phyloP scores from a whole-genome alignment of 1,284 basidiomycete species.

The Xerocomus subilludens region DNA sequence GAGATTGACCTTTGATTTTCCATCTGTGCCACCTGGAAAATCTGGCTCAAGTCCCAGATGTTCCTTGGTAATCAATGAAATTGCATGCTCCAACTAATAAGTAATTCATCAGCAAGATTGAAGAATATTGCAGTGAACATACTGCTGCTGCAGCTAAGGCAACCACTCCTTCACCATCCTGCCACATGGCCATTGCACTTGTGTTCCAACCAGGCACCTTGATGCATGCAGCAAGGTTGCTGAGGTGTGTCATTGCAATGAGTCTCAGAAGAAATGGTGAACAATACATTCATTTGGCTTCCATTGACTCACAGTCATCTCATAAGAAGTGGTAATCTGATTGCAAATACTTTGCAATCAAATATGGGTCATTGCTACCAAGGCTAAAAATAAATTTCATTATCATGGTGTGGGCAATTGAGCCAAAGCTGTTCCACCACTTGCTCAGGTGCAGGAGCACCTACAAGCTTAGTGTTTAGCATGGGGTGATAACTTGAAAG shows the following conservation, averaged over 20 bases:
- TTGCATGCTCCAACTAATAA: slow-evolving; percentile 14
- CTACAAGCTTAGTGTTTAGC: slow-evolving; percentile 1
- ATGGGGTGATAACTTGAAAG: neutral
- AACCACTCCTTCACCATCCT: slow-evolving; percentile 1
- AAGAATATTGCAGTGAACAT: neutral
- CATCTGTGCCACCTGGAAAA: no score
- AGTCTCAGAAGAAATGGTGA: neutral
- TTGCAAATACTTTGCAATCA: neutral
- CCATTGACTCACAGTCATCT: neutral
- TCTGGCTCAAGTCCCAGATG: neutral
- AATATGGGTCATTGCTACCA: neutral
- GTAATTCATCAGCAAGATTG: neutral
- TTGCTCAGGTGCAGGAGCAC: slow-evolving; percentile 13
- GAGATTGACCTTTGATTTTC: no score
- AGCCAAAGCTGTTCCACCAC: slow-evolving; percentile 29
- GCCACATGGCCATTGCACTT: neutral
- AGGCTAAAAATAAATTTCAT: slow-evolving; percentile 21
- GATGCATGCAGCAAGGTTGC: neutral
- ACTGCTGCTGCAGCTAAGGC: slow-evolving; percentile 7
- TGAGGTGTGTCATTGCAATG: neutral
- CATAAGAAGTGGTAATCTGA: neutral
- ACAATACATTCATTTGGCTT: neutral
- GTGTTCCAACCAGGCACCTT: neutral
- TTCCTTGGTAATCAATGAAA: neutral
- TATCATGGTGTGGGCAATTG: slow-evolving; percentile 14